These are phyloP conservation scores for Polytrichum formosum DNA, from an alignment of 225 moss, liverwort and hornwort genomes.

Conservation along the genomic window DNA sequence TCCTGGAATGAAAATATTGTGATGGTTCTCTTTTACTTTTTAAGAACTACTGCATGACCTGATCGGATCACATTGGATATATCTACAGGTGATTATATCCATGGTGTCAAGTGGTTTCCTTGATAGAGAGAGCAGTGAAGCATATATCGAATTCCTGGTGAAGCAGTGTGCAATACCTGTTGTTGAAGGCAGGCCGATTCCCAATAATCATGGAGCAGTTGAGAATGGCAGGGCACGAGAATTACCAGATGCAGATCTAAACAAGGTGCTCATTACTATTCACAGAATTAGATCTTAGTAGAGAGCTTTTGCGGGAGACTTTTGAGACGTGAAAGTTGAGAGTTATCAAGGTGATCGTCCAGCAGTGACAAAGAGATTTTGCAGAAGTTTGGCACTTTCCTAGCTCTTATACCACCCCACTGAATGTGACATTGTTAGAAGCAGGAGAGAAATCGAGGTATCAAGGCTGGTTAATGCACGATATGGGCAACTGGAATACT, in stretches of 20 bases:
- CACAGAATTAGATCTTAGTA: no score
- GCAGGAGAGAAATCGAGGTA: no score
- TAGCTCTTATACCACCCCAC: no score
- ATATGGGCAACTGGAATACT: no score
- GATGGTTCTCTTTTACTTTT: constrained; percentile 9
- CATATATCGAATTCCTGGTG: constrained; percentile 78
- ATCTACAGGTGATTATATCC: constrained; percentile 71
- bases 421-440: no score
- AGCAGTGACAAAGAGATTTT: no score
- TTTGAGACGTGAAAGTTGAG: no score
- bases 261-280: background rate
- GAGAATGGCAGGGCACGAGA: constrained; percentile 30
- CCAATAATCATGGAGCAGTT: constrained; percentile 42
- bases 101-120: constrained; percentile 73
- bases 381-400: no score
- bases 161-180: constrained; percentile 79
- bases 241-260: background rate
- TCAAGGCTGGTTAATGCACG: no score
- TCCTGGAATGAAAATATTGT: no score
- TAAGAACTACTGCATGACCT: background rate
- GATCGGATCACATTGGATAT: constrained; percentile 4
- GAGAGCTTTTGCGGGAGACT: no score
- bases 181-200: constrained; percentile 38
- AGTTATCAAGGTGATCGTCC: no score
- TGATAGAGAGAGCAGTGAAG: constrained; percentile 67